Conservation (phyloP, 768 basidiomycete genomes). For the Tylopilus balloui region DNA sequence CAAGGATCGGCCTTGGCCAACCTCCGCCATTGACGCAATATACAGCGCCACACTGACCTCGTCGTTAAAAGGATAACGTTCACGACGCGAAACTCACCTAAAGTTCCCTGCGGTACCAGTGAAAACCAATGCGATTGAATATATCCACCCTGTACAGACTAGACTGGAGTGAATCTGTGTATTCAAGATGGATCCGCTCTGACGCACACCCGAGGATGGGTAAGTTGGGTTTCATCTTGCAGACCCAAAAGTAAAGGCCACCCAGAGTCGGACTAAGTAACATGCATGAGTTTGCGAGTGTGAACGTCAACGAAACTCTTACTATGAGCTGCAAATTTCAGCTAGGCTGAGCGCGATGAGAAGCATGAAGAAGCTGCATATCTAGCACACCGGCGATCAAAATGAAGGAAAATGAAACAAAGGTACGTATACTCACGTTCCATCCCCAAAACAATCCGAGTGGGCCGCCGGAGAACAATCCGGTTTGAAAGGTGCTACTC, state of each 20-base stretch:
- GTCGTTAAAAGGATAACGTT: neutral
- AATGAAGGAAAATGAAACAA: neutral
- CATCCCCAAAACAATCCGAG: slow-evolving; percentile 59
- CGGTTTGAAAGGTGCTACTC: slow-evolving; percentile 57
- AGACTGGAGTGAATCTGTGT: neutral
- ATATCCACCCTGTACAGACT: slow-evolving; percentile 53
- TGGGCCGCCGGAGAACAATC: slow-evolving; percentile 54
- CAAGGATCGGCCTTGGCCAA: slow-evolving; percentile 41
- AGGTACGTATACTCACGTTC: slow-evolving; percentile 39
- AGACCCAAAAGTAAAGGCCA: slow-evolving; percentile 61
- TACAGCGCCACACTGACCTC: slow-evolving; percentile 45
- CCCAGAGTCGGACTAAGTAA: slow-evolving; percentile 49
- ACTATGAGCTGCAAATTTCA: slow-evolving; percentile 58
- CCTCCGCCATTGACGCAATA: slow-evolving; percentile 50
- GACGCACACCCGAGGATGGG: slow-evolving; percentile 51
- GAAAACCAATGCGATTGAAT: slow-evolving; percentile 56
- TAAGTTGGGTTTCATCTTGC: slow-evolving; percentile 52
- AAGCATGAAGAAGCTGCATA: slow-evolving; percentile 57
- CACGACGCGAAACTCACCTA: slow-evolving; percentile 30
- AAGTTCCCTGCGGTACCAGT: slow-evolving; percentile 58
- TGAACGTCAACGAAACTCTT: slow-evolving; percentile 12
- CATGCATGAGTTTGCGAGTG: neutral
- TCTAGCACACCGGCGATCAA: slow-evolving; percentile 25
- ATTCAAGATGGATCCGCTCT: neutral
- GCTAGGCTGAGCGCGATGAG: slow-evolving; percentile 52